Evolutionary conservation across 257 asterid species (phyloP).

Genomic region (Solanum chiquidenum): DNA sequence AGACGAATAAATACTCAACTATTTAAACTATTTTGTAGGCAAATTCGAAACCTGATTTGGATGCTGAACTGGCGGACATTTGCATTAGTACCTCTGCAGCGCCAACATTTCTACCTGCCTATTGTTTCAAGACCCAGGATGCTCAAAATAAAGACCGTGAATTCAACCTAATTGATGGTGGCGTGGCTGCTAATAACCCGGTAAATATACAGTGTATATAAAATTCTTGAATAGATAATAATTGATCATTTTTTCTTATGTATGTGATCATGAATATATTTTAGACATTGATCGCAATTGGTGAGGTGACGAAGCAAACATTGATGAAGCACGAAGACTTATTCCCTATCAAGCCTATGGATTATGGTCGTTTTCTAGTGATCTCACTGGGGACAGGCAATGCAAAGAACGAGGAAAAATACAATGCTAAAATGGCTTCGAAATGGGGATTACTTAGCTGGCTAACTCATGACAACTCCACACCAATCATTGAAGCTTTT

Average conservation of each 20-base stretch:
- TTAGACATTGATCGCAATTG: slow-evolving; percentile 45
- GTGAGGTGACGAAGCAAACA: slow-evolving; percentile 32
- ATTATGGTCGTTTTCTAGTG: slow-evolving; percentile 35
- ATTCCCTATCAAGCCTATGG: slow-evolving; percentile 27
- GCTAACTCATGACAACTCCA: slow-evolving; percentile 18
- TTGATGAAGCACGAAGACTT: slow-evolving; percentile 21
- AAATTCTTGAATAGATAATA: background rate
- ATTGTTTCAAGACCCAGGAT: slow-evolving; percentile 33
- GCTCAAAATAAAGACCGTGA: slow-evolving; percentile 9
- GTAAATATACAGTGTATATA: background rate
- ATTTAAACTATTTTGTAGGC: background rate
- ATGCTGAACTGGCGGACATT: slow-evolving; percentile 45
- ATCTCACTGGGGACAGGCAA: slow-evolving; percentile 56
- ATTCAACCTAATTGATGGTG: slow-evolving; percentile 61
- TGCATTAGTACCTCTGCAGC: slow-evolving; percentile 60
- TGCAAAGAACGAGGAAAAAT: slow-evolving; percentile 21
- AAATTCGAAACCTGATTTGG: slow-evolving; percentile 9
- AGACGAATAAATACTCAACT: background rate
- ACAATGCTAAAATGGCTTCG: slow-evolving; percentile 26
- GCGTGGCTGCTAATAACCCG: slow-evolving; percentile 56
- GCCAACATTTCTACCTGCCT: slow-evolving; percentile 43
- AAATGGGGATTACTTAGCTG: slow-evolving; percentile 56
- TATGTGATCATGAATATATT: background rate
- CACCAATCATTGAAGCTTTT: slow-evolving; percentile 28
- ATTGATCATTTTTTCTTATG: background rate